Conservation (phyloP, 2,329 filamentous ascomycete species). For the Tolypocladium nubicola region DNA sequence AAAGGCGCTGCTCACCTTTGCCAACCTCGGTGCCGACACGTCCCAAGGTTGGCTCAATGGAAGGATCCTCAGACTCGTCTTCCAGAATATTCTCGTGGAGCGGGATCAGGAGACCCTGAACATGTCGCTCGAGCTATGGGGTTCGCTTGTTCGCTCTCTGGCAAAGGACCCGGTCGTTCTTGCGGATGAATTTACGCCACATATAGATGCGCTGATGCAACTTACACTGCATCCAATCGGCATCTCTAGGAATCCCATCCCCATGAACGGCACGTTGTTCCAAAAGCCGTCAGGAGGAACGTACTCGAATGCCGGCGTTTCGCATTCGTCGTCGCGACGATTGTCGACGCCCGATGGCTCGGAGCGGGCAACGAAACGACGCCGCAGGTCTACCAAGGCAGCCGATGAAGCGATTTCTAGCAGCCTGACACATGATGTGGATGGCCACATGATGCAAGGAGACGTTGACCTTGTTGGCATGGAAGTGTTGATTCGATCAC, state of each 20-base stretch:
- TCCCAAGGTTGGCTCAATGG: constrained; percentile 89
- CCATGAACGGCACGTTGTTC: constrained; percentile 84
- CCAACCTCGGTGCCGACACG: constrained; percentile 69
- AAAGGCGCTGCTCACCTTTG: constrained; percentile 85
- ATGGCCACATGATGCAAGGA: constrained; percentile 95
- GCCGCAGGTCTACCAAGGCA: constrained; percentile 74
- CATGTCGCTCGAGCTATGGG: constrained; percentile 81
- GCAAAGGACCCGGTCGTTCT: constrained; percentile 54
- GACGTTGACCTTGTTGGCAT: constrained; percentile 90
- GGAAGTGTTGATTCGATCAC: constrained; percentile 79
- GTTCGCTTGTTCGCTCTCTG: constrained; percentile 61
- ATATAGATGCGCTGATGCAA: constrained; percentile 72
- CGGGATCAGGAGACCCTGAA: constrained; percentile 74
- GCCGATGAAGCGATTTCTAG: constrained; percentile 51
- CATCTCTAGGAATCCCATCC: constrained; percentile 78
- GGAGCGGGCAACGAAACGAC: constrained; percentile 61
- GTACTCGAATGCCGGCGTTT: constrained; percentile 47
- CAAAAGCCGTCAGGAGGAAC: constrained; percentile 86
- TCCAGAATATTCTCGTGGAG: constrained; percentile 92
- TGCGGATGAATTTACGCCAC: constrained; percentile 60
- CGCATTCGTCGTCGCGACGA: constrained; percentile 32
- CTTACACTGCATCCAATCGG: constrained; percentile 86
- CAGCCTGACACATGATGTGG: constrained; percentile 82
- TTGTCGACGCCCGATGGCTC: constrained; percentile 41
- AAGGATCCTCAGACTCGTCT: constrained; percentile 76